Evolutionary conservation across 768 basidiomycete genomes (phyloP), one percentile per base, ranked within the genome.

Genomic region (Dictyophora rubrovolvata): DNA sequence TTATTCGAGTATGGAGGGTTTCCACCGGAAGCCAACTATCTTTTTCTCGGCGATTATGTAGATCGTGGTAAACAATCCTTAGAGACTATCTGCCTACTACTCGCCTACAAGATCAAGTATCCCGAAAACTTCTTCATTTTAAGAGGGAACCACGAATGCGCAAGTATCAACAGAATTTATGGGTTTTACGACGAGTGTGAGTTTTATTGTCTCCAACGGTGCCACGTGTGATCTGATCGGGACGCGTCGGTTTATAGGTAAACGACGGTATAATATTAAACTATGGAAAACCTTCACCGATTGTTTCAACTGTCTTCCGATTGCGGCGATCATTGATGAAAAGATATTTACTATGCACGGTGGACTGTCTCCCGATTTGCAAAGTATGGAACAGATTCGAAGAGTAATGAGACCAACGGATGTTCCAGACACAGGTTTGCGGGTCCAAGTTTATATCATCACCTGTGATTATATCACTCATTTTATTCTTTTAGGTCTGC

Each of bases 271-370:
- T 82, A 99, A 98, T 79, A 99, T 99, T 82, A 99, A 99, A 74
- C 81, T 97, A 70, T 99, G 95, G 95, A 99, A 99, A 81, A 99
- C 95, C 36, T 99, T 99, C 74, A 99, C 95, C 61, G 95, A 99
- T 72, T 97, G 95, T 77, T 99, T 99, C 82, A 99, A 99, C 77
- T 98, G 95, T 72, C 78, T 97, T 64, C 95, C 95, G 37, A 97
- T 99, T 71, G 95, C 95, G 52, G 95, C 95, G 66, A 97, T 99
- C 74, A 97, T 99, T 71, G 95, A 98, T 75, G 95, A 98, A 75
- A 99, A 98, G 78, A 99, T 99, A 71, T 97, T 99, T 74, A 96
- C 93, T 54, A 98, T 98, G 95, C 95, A 98, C 68, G 95, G 95
- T 56, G 95, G 95, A 54, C 78, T 97, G 65, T 93, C 90, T 72